phyloP scores from a whole-genome alignment of 2,329 filamentous ascomycete genomes.

The Aspergillus flavus region DNA sequence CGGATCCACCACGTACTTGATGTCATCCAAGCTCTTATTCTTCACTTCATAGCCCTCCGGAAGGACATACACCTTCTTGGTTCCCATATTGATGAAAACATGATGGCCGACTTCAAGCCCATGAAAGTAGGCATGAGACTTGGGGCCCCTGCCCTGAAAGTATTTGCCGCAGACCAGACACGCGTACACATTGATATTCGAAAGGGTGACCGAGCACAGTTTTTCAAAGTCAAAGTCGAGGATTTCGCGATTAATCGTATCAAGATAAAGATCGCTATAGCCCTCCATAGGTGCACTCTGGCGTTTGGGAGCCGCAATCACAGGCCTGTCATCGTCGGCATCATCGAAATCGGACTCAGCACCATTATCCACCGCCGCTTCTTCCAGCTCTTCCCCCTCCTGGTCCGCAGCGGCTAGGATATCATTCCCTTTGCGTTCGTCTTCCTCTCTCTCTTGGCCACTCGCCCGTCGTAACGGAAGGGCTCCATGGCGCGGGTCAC shows the following conservation, averaged over 20 bases:
- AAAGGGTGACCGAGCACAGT: conserved; percentile 91
- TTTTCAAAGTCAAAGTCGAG: conserved; percentile 99
- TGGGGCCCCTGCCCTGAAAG: conserved; percentile 89
- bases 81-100: conserved; percentile 95
- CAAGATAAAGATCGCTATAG: conserved; percentile 94
- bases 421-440: conserved; percentile 39
- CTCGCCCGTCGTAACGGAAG: conserved; percentile 28
- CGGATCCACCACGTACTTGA: conserved; percentile 96
- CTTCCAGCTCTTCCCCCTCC: conserved; percentile 61
- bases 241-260: conserved; percentile 90
- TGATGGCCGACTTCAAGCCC: conserved; percentile 93
- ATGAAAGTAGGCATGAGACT: conserved; percentile 97
- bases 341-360: conserved; percentile 38
- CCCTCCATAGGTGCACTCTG: conserved; percentile 81
- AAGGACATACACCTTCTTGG: conserved; percentile 55
- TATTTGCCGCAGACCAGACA: conserved; percentile 98
- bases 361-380: conserved; percentile 31
- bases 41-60: conserved; percentile 97
- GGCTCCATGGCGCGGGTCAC: conserved; percentile 27
- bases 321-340: conserved; percentile 42
- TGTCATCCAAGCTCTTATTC: conserved; percentile 92
- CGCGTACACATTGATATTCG: conserved; percentile 98
- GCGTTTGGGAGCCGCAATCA: conserved; percentile 51
- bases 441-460: conserved; percentile 37
- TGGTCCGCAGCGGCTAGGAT: conserved; percentile 64